Evolutionary conservation across 2,329 filamentous ascomycete species (phyloP).

Genomic region (Penicillium sp.): DNA sequence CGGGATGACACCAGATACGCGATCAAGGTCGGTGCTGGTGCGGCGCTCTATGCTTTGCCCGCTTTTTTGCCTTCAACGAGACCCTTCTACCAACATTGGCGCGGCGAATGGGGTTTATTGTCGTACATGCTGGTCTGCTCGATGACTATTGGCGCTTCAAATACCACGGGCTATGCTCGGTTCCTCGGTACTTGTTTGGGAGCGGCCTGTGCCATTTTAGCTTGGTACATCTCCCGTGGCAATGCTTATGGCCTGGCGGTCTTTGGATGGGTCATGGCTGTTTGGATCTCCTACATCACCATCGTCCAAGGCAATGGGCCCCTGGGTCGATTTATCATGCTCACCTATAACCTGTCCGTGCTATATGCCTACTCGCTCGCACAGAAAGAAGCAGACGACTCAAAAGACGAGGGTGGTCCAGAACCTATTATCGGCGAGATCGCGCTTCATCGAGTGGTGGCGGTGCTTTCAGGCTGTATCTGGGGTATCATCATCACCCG

Average conservation of each 20-base stretch:
- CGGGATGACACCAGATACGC: slow-evolving; percentile 76
- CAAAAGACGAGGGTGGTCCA: slow-evolving; percentile 81
- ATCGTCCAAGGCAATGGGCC: slow-evolving; percentile 81
- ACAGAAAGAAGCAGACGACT: slow-evolving; percentile 71
- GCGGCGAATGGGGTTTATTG: slow-evolving; percentile 93
- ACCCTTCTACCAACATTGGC: slow-evolving; percentile 81
- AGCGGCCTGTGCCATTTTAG: slow-evolving; percentile 71
- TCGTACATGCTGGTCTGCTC: slow-evolving; percentile 98
- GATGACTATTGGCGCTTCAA: slow-evolving; percentile 95
- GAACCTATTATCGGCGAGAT: slow-evolving; percentile 87
- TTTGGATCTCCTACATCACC: slow-evolving; percentile 88
- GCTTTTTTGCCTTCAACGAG: slow-evolving; percentile 80
- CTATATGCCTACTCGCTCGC: slow-evolving; percentile 92
- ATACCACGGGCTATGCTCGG: slow-evolving; percentile 85
- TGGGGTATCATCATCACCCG: slow-evolving; percentile 93
- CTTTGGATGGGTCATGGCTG: slow-evolving; percentile 78
- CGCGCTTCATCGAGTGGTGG: slow-evolving; percentile 80
- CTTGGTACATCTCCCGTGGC: slow-evolving; percentile 76
- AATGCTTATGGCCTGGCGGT: slow-evolving; percentile 76
- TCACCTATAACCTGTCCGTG: slow-evolving; percentile 94
- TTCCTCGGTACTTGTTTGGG: slow-evolving; percentile 86
- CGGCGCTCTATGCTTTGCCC: slow-evolving; percentile 84
- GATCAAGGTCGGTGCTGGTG: slow-evolving; percentile 89
- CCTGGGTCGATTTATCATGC: slow-evolving; percentile 87
- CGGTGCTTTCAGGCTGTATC: slow-evolving; percentile 82